A percentile compares a stretch with the other conserved stretches of the same genome.
These are phyloP conservation scores for Lachancea waltii DNA, from an alignment of 805 yeast species.

Conservation along the genomic window DNA sequence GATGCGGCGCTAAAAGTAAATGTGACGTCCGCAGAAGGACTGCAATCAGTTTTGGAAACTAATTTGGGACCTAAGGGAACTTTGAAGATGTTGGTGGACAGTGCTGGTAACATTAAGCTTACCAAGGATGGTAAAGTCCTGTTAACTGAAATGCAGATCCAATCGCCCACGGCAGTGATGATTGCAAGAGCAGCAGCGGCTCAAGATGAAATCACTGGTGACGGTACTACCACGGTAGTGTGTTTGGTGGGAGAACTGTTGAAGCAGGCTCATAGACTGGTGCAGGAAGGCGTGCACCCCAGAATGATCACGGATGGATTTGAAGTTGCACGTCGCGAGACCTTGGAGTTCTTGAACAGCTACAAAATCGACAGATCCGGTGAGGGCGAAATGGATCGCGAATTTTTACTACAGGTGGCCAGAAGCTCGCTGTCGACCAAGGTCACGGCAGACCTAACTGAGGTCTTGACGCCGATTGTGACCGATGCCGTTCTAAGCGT, in stretches of 20 bases:
- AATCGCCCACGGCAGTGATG: constrained; percentile 82
- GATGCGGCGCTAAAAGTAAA: constrained; percentile 94
- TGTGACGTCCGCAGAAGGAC: constrained; percentile 92
- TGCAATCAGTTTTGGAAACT: constrained; percentile 85
- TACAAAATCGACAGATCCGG: constrained; percentile 46
- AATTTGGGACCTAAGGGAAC: constrained; percentile 98
- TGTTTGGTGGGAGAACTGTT: constrained; percentile 89
- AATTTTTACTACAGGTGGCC: constrained; percentile 85
- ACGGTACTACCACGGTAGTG: constrained; percentile 95
- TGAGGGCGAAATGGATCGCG: constrained; percentile 60
- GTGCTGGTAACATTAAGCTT: constrained; percentile 89
- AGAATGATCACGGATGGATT: constrained; percentile 92
- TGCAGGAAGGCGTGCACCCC: constrained; percentile 93
- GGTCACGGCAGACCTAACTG: constrained; percentile 68
- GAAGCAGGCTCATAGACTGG: constrained; percentile 88
- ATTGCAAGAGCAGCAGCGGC: constrained; percentile 97
- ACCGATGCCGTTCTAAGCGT: constrained; percentile 92
- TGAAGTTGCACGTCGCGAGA: constrained; percentile 76
- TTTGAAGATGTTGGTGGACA: constrained; percentile 92
- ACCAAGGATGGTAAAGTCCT: constrained; percentile 96
- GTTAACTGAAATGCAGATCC: constrained; percentile 93
- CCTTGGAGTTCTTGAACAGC: constrained; percentile 60
- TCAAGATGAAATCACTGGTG: constrained; percentile 98
- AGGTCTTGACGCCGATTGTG: constrained; percentile 84
- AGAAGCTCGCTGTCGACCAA: constrained; percentile 84